These are phyloP conservation scores for Cladosporium sp. DNA, from an alignment of 2,329 filamentous ascomycete genomes.

Conservation along the genomic window DNA sequence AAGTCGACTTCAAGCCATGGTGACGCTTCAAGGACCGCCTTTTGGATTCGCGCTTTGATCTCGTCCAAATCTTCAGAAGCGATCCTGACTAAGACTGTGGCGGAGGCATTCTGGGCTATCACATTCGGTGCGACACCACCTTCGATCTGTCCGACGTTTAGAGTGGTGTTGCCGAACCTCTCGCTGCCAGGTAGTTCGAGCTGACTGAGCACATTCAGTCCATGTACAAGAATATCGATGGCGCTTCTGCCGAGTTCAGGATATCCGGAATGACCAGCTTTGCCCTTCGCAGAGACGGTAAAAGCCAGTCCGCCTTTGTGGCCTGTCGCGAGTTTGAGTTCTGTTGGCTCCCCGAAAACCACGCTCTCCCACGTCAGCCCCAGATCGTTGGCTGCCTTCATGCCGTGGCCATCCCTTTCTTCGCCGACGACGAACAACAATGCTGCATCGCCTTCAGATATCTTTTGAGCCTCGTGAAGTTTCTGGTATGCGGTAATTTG, in stretches of 20 bases:
- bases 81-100: background rate
- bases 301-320: conserved; percentile 82
- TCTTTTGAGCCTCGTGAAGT: conserved; percentile 44
- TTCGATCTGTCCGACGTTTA: conserved; percentile 76
- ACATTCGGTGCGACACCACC: conserved; percentile 89
- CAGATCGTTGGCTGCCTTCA: conserved; percentile 58
- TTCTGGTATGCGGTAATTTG: conserved; percentile 67
- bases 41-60: background rate
- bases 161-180: conserved; percentile 78
- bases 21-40: background rate
- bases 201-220: conserved; percentile 64
- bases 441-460: conserved; percentile 46
- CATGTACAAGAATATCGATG: conserved; percentile 75
- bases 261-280: conserved; percentile 83
- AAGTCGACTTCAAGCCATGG: background rate
- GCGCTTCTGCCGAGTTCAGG: conserved; percentile 83
- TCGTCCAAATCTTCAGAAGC: conserved; percentile 4
- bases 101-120: conserved; percentile 61
- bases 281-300: conserved; percentile 66
- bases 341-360: conserved; percentile 89
- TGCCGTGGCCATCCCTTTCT: conserved; percentile 76
- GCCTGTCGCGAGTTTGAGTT: conserved; percentile 79
- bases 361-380: conserved; percentile 59
- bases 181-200: conserved; percentile 71
- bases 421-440: conserved; percentile 73